Conservation (phyloP, 306 rosid genomes). For the Biancaea sappan region DNA sequence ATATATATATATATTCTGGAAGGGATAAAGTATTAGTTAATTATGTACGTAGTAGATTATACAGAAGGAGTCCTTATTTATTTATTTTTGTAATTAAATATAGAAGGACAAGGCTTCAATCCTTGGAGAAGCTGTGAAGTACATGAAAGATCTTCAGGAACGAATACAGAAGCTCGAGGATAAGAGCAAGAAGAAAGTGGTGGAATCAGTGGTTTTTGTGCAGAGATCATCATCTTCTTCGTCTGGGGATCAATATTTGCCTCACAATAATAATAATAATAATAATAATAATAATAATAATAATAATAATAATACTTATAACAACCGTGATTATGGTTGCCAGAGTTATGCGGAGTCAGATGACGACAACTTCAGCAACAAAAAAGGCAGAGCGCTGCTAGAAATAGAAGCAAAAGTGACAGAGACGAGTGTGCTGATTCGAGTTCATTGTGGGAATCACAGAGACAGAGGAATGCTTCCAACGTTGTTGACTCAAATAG, state of each 20-base stretch:
- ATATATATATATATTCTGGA: background rate
- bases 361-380: slow-evolving; percentile 7
- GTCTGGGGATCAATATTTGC: background rate
- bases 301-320: too few relatives aligned
- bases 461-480: background rate
- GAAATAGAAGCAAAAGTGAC: slow-evolving; percentile 16
- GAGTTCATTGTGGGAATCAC: slow-evolving; percentile 9
- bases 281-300: background rate
- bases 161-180: slow-evolving; percentile 12
- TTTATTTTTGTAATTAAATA: background rate
- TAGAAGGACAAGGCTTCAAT: slow-evolving; percentile 16
- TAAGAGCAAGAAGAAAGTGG: background rate
- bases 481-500: background rate
- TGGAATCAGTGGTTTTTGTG: slow-evolving; percentile 12
- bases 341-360: background rate
- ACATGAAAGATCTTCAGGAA: slow-evolving; percentile 26
- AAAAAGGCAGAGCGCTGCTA: background rate
- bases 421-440: slow-evolving; percentile 5
- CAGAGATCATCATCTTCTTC: background rate
- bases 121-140: slow-evolving; percentile 5
- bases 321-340: background rate
- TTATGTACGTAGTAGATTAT: too few relatives aligned
- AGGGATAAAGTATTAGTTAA: too few relatives aligned
- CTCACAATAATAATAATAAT: background rate
- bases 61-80: background rate